Conservation (phyloP, 2,329 filamentous ascomycete genomes). For the Cordyceps pruinosa region DNA sequence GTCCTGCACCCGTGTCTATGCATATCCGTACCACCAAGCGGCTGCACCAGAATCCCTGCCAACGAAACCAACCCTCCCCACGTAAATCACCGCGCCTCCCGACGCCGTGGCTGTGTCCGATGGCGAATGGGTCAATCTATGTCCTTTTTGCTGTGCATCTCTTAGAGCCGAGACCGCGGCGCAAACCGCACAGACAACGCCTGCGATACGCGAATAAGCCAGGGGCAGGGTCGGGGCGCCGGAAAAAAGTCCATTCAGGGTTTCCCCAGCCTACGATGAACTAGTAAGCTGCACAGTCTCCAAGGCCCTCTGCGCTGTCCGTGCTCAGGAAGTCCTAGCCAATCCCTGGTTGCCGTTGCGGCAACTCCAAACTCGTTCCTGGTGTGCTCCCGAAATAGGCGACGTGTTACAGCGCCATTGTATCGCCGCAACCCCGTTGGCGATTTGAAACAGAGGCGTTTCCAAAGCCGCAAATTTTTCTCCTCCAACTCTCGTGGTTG, state of each 20-base stretch:
- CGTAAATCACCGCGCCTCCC: background rate
- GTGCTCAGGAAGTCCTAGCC: background rate
- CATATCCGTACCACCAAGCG: background rate
- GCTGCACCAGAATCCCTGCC: background rate
- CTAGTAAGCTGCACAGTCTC: background rate
- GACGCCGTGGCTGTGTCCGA: background rate
- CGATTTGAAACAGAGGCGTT: slow-evolving; percentile 8
- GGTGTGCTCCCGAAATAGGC: background rate
- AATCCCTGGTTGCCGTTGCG: background rate
- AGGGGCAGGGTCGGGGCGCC: background rate
- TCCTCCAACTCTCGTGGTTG: background rate
- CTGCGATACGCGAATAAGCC: background rate
- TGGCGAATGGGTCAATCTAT: background rate
- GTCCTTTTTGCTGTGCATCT: background rate
- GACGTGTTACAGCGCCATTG: slow-evolving; percentile 9
- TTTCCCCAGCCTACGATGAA: background rate
- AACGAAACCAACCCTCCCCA: background rate
- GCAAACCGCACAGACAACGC: background rate
- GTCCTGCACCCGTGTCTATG: background rate
- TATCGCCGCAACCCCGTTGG: slow-evolving; percentile 3
- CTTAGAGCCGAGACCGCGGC: background rate
- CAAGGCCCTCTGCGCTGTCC: background rate
- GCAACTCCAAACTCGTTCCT: background rate
- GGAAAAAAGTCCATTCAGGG: background rate
- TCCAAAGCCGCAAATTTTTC: slow-evolving; percentile 6